Base-by-base conservation (phyloP, 176 grass and related monocot genomes). In the Triticum urartu region DNA sequence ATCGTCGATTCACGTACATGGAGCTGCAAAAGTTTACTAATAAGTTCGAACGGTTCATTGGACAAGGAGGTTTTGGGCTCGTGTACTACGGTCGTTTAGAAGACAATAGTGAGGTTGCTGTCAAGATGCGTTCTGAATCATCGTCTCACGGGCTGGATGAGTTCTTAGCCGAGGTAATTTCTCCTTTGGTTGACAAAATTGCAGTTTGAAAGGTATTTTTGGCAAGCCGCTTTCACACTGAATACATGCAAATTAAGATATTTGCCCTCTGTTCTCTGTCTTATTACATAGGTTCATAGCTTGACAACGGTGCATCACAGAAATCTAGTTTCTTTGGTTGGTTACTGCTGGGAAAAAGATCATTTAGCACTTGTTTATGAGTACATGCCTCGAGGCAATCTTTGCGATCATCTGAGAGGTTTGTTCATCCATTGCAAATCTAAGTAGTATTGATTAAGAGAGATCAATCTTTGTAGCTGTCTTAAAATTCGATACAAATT, bases 301-400 rank as follows among this genome's bases (percentile, higher is more conserved):
- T 75, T 75, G 22, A 75, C 72, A 75, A 75, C 48, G 40, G 72
- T 75, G 12, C 40, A 75, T 8, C 72, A 75, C 72, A 75, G 22
- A 13, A 48, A 75, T 75, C 42, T 75, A 48, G 72, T 75, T 48
- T 75, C 40, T 48, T 75, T 75, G 72, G 22, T 75, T 48, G 72
- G 72, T 26, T 75, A 48, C 12, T 75, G 71, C 13, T 75, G 11
- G 42, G 40, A 75, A 13, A 75, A 75, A 6, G 72, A 48, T 2
- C 72, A 48, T 48, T 75, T 48, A 9, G 72, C 72, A 28, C 22
- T 75, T 0, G 40, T 75, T 75, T 75, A 75, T 48, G 72, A 75
- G 22, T 75, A 48, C 42, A 75, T 75, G 72, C 48, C 72, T 25
- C 12, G 1, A 15, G 72, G 72, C 3, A 75, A 15, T 75, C 72